phyloP scores from a whole-genome alignment of 2,329 filamentous ascomycete genomes.

The Xylariomycetidae sp. region DNA sequence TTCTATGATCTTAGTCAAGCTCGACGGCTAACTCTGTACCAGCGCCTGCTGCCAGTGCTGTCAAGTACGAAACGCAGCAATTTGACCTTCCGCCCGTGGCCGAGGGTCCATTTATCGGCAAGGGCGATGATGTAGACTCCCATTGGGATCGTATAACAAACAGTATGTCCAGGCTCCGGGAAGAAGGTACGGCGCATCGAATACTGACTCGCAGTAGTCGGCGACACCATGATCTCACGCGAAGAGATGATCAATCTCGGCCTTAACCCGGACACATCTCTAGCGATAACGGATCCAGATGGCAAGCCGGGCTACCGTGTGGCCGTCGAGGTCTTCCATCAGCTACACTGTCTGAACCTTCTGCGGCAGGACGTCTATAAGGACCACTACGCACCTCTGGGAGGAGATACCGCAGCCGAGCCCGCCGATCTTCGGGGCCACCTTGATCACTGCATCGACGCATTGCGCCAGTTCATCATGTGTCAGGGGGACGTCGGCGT shows the following conservation, averaged over 20 bases:
- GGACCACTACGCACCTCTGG: conserved; percentile 42
- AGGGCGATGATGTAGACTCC: conserved; percentile 50
- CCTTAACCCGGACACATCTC: conserved; percentile 43
- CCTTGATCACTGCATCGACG: conserved; percentile 51
- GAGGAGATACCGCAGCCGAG: conserved; percentile 43
- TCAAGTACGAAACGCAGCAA: conserved; percentile 45
- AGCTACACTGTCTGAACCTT: conserved; percentile 47
- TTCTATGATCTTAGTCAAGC: not conserved
- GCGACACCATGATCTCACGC: conserved; percentile 55
- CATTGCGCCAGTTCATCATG: conserved; percentile 48
- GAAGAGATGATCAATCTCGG: conserved; percentile 49
- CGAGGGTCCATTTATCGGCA: conserved; percentile 49
- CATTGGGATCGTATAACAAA: conserved; percentile 43
- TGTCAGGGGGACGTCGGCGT: conserved; percentile 52
- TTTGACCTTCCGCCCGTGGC: conserved; percentile 45
- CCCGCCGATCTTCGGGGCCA: conserved; percentile 39
- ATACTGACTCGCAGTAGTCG: conserved; percentile 35
- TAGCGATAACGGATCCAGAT: conserved; percentile 54
- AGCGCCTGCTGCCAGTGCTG: conserved; percentile 43
- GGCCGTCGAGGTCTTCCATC: conserved; percentile 54
- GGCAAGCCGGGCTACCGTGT: conserved; percentile 56
- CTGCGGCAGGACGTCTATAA: conserved; percentile 43
- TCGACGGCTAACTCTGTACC: conserved; percentile 5
- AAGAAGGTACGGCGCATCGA: not conserved
- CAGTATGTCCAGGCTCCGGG: conserved; percentile 15